These are phyloP conservation scores for Crepidotus variabilis DNA, from an alignment of 768 basidiomycete species.

Conservation along the genomic window DNA sequence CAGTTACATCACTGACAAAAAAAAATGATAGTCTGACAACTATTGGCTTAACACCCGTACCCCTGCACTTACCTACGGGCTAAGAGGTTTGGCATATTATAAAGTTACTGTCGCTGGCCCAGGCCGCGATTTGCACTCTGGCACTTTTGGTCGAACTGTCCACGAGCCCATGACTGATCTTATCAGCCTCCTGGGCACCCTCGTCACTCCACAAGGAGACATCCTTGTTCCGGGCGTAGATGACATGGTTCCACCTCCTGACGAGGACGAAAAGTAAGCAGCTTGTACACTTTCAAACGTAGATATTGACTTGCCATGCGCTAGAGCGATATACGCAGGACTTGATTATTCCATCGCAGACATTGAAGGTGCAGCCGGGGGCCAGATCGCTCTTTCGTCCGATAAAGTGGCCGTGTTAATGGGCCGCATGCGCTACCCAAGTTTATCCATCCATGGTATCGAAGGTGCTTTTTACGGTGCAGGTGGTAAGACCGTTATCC, in stretches of 20 bases:
- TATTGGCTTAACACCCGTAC: conserved; percentile 89
- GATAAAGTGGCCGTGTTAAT: conserved; percentile 82
- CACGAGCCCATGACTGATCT: conserved; percentile 96
- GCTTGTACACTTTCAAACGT: neutral
- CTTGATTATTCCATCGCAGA: conserved; percentile 74
- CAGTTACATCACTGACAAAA: neutral
- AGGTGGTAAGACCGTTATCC: conserved; percentile 92
- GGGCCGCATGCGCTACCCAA: conserved; percentile 91
- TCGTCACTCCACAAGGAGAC: conserved; percentile 73
- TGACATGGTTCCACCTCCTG: conserved; percentile 74
- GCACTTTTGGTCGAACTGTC: conserved; percentile 77
- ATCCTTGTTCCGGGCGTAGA: conserved; percentile 90
- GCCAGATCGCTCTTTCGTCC: conserved; percentile 62
- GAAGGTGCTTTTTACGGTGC: conserved; percentile 88
- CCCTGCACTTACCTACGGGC: conserved; percentile 80
- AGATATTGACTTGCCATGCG: neutral
- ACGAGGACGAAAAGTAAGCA: conserved; percentile 63
- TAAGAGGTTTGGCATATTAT: conserved; percentile 88
- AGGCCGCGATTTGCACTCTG: conserved; percentile 85
- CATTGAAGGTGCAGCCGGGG: conserved; percentile 76
- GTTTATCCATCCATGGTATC: conserved; percentile 90
- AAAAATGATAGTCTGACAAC: conserved; percentile 68
- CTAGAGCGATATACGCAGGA: conserved; percentile 63
- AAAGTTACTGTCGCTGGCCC: conserved; percentile 81
- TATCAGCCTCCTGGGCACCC: conserved; percentile 75